Base-by-base conservation (phyloP, 805 yeast species). In the Starmera dryadoides region DNA sequence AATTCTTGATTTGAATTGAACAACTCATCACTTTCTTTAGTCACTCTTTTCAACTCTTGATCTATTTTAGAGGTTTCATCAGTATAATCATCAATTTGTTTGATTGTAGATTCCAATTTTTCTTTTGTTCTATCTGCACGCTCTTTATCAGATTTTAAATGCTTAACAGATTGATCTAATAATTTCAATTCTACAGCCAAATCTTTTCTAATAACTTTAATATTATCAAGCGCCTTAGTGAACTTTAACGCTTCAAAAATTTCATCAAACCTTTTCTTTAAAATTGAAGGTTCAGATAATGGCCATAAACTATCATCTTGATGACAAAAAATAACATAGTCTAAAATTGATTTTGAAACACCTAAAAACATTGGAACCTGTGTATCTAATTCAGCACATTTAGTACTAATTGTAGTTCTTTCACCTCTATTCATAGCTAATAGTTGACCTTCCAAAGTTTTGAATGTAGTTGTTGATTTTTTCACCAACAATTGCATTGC, bases 221-320 rank as follows among this genome's bases (percentile, higher is more conserved):
- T 68, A 39, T 75, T 77, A 42, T 89, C 96, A 29, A 93, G 65
- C 0, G 93, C 95, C 55, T 86, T 91, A 1, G 96, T 87, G 53
- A 85, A 94, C 58, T 86, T 88, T 48, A 87, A 76, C 0, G 97
- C 96, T 60, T 93, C 97, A 53, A 93, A 93, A 8, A 93, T 91
- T 59, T 93, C 98, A 59, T 93, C 98, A 52, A 93, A 94, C 38
- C 91, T 74, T 62, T 89, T 89, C 62, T 93, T 94, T 56, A 93
- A 70, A 11, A 73, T 73, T 2, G 95, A 71, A 1, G 98, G 94
- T 59, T 93, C 99, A 49, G 89, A 77, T 35, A 93, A 67, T 2
- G 99, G 99, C 99, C 99, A 93, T 22, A 87, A 61, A 50, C 91
- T 81, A 43, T 93, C 99, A 53, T 93, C 99, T 58, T 93, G 99